Base-by-base conservation (phyloP, 192 early-diverging fungal species). In the Kickxella alabastrina region DNA sequence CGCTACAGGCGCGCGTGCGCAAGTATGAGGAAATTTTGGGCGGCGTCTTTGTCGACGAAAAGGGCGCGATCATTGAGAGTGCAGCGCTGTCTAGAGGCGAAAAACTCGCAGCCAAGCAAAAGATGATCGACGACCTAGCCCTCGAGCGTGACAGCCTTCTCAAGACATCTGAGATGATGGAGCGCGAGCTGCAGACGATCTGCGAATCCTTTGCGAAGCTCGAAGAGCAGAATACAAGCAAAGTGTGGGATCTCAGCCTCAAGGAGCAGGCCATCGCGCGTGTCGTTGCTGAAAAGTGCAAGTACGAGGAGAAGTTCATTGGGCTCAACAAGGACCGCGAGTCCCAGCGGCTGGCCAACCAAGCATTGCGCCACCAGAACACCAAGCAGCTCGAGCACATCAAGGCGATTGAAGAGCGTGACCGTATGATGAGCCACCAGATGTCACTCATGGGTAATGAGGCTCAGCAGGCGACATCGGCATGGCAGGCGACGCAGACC, bases 321-420 rank as follows among this genome's bases (percentile, higher is more conserved):
- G 75, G 77, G 48, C 58, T 92, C 18, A 78, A 80, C 34, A 85
- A 87, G 62, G 81, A 89, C 40, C 85, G 73, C 45, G 88, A 85
- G 21, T 76, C 84, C 17, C 70, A 80, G 38, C 71, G 80, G 18
- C 79, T 85, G 51, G 72, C 80, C 51, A 81, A 78, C 42, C 80
- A 85, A 44, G 81, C 87, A 2, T 74, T 90, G 54, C 86, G 86
- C 49, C 64, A 65, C 29, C 87, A 89, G 49, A 85, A 83, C 26
- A 86, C 89, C 49, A 88, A 88, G 74, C 92, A 93, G 62, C 68
- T 88, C 59, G 92, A 93, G 50, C 83, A 85, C 53, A 87, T 94
- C 43, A 80, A 84, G 29, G 79, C 77, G 23, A 58, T 90, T 9
- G 88, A 95, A 58, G 90, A 93, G 40, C 81, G 81, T 26, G 92